phyloP scores from a whole-genome alignment of 495 filamentous ascomycete species.

The Annulohypoxylon stygium region DNA sequence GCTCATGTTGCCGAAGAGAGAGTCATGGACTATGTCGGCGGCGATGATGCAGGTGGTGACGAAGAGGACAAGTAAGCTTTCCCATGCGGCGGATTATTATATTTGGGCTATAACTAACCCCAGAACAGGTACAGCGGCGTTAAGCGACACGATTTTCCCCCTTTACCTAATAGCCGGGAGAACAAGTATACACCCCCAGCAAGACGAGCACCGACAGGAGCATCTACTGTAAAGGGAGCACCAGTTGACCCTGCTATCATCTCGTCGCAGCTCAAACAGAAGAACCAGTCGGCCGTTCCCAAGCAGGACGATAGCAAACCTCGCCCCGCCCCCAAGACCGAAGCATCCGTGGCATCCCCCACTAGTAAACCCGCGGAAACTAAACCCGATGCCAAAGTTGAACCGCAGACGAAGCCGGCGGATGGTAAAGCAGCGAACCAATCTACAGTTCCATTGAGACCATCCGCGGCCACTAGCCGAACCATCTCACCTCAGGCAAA shows the following conservation, averaged over 20 bases:
- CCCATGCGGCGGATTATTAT: background rate
- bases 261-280: constrained; percentile 73
- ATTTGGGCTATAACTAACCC: constrained; percentile 49
- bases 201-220: constrained; percentile 79
- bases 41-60: constrained; percentile 70
- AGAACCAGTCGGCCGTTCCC: constrained; percentile 55
- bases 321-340: constrained; percentile 48
- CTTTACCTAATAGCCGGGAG: constrained; percentile 65
- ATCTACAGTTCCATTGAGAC: constrained; percentile 44
- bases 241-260: constrained; percentile 87
- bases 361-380: constrained; percentile 45
- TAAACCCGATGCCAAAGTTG: constrained; percentile 46
- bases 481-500: constrained; percentile 58
- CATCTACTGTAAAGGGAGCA: constrained; percentile 77
- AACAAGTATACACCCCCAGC: constrained; percentile 94
- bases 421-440: constrained; percentile 52
- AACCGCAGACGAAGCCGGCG: constrained; percentile 51
- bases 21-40: constrained; percentile 70
- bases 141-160: constrained; percentile 78
- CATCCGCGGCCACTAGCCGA: constrained; percentile 54
- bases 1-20: constrained; percentile 90
- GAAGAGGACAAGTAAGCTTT: constrained; percentile 89
- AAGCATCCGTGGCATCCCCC: constrained; percentile 48
- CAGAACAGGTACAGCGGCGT: constrained; percentile 87
- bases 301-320: constrained; percentile 60